Percentiles rank a stretch among this genome's conserved stretches.
These are phyloP conservation scores for Aspergillus intermedius DNA, from an alignment of 2,329 filamentous ascomycete genomes.

Conservation along the genomic window DNA sequence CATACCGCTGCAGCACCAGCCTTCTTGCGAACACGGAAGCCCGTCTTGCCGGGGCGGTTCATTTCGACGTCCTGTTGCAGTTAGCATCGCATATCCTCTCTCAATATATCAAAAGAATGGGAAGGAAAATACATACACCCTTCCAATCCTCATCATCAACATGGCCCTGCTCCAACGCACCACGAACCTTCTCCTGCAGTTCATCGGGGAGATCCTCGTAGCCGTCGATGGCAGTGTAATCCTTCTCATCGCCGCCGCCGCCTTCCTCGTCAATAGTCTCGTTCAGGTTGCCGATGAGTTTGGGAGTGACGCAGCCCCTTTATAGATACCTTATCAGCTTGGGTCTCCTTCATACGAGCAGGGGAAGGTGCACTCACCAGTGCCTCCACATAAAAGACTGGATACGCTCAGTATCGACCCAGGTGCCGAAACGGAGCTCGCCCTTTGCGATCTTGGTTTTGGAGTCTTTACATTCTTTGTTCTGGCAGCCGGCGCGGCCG, in stretches of 20 bases:
- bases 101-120: neutral
- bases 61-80: slow-evolving; percentile 60
- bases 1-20: slow-evolving; percentile 24
- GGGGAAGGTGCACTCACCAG: slow-evolving; percentile 55
- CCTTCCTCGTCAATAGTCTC: slow-evolving; percentile 39
- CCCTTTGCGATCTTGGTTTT: slow-evolving; percentile 69
- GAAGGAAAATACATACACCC: slow-evolving; percentile 55
- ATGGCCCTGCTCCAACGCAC: slow-evolving; percentile 68
- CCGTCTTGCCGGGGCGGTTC: slow-evolving; percentile 62
- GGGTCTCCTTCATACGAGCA: neutral
- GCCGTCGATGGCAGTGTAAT: slow-evolving; percentile 68
- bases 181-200: slow-evolving; percentile 64
- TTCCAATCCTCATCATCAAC: slow-evolving; percentile 84
- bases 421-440: slow-evolving; percentile 68
- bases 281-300: slow-evolving; percentile 60
- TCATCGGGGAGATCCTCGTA: slow-evolving; percentile 69
- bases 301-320: slow-evolving; percentile 85
- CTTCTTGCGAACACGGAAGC: slow-evolving; percentile 49
- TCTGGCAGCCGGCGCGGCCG: slow-evolving; percentile 68
- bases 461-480: slow-evolving; percentile 64
- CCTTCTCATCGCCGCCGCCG: slow-evolving; percentile 42
- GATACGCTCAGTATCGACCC: slow-evolving; percentile 57
- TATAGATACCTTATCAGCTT: neutral
- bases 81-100: slow-evolving; percentile 5
- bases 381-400: slow-evolving; percentile 73